Conservation (phyloP, 1,139 yeast genomes). For the Debaryomyces sp. region DNA sequence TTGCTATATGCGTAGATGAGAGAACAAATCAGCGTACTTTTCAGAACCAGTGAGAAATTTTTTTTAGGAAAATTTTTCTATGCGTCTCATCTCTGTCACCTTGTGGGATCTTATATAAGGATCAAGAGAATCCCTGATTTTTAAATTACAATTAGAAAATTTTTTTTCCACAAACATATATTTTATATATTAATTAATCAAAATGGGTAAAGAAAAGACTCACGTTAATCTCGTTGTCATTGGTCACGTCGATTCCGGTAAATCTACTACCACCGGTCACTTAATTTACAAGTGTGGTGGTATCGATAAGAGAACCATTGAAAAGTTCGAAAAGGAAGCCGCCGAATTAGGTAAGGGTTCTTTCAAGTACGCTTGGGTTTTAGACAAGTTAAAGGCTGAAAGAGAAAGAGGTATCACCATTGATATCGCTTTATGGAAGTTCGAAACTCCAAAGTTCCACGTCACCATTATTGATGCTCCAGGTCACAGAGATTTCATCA, state of each 20-base stretch:
- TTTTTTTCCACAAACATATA: conserved; percentile 11
- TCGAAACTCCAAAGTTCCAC: conserved; percentile 96
- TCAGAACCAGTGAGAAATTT: conserved; percentile 11
- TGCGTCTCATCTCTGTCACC: conserved; percentile 11
- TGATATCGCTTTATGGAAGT: conserved; percentile 94
- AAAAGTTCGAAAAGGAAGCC: conserved; percentile 98
- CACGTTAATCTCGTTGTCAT: conserved; percentile 99
- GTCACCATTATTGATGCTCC: conserved; percentile 98
- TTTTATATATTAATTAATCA: conserved; percentile 11
- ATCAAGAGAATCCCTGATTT: conserved; percentile 3
- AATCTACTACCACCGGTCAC: conserved; percentile 98
- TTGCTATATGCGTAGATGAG: conserved; percentile 6
- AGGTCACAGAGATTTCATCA: conserved; percentile 98
- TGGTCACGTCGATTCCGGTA: conserved; percentile 99
- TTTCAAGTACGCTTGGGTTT: conserved; percentile 98
- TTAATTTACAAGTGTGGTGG: conserved; percentile 94
- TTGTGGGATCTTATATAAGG: conserved; percentile 9
- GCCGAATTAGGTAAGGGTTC: conserved; percentile 98
- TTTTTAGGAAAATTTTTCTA: conserved; percentile 12
- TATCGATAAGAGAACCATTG: conserved; percentile 97
- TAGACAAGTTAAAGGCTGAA: conserved; percentile 94
- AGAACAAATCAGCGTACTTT: conserved; percentile 8
- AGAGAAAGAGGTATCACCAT: conserved; percentile 98
- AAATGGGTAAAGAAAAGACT: conserved; percentile 86
- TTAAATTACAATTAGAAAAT: neutral